Evolutionary conservation across 768 basidiomycete species (phyloP).

Genomic region (Russula sp.): DNA sequence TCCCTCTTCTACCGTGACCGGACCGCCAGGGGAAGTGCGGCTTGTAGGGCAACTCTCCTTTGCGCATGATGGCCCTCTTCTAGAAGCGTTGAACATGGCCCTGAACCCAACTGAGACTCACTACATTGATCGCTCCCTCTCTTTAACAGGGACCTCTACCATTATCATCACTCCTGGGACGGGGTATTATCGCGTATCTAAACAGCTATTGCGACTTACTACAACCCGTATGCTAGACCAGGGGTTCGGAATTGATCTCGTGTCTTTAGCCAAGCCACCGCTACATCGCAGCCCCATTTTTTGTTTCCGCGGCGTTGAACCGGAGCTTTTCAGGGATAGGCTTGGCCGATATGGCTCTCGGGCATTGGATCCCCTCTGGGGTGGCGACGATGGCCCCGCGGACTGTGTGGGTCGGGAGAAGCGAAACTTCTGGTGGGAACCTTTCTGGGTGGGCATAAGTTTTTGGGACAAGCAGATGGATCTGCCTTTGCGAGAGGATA

Average conservation of each 20-base stretch:
- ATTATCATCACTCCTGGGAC: constrained; percentile 90
- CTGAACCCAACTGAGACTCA: constrained; percentile 91
- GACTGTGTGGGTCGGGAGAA: constrained; percentile 33
- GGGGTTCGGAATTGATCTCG: constrained; percentile 82
- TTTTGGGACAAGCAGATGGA: constrained; percentile 89
- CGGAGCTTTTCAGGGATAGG: constrained; percentile 39
- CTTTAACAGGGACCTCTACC: constrained; percentile 76
- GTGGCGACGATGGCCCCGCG: constrained; percentile 46
- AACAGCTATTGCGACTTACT: constrained; percentile 81
- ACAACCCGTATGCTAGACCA: constrained; percentile 92
- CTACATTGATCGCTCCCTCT: constrained; percentile 91
- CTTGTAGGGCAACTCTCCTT: constrained; percentile 73
- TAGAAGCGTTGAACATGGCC: constrained; percentile 90
- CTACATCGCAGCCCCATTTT: constrained; percentile 92
- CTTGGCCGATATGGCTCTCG: constrained; percentile 41
- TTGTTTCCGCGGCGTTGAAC: constrained; percentile 69
- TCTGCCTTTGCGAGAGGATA: constrained; percentile 69
- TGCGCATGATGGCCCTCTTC: constrained; percentile 92
- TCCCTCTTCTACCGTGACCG: constrained; percentile 27
- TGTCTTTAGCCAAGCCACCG: constrained; percentile 85
- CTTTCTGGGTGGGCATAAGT: constrained; percentile 74
- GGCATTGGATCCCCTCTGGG: constrained; percentile 68
- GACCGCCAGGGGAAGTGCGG: constrained; percentile 46
- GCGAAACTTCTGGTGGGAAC: constrained; percentile 81
- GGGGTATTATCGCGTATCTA: constrained; percentile 88